These are phyloP conservation scores for Lachnellula occidentalis DNA, from an alignment of 2,329 filamentous ascomycete species.

Conservation along the genomic window DNA sequence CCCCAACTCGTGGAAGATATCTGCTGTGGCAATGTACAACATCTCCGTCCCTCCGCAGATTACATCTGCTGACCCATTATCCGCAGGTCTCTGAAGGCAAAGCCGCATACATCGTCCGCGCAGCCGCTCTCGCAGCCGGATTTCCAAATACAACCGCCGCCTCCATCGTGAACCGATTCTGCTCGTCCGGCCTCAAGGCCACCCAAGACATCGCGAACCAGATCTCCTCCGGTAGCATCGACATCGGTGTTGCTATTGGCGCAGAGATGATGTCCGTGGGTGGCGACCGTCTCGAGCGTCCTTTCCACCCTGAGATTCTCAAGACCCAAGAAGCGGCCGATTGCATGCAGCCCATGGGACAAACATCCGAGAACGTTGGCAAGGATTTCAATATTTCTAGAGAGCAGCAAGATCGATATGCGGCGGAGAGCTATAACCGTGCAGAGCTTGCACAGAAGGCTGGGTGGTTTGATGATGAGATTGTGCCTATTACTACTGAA, in stretches of 20 bases:
- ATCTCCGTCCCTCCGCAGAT: not conserved
- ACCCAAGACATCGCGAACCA: slow-evolving; percentile 91
- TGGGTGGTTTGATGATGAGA: slow-evolving; percentile 91
- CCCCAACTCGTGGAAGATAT: slow-evolving; percentile 83
- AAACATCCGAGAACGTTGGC: slow-evolving; percentile 94
- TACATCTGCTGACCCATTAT: not conserved
- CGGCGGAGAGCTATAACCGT: slow-evolving; percentile 79
- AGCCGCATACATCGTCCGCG: slow-evolving; percentile 85
- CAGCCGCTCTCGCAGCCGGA: slow-evolving; percentile 82
- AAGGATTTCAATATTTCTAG: slow-evolving; percentile 81
- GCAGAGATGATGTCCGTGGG: slow-evolving; percentile 81
- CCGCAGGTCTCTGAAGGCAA: slow-evolving; percentile 72
- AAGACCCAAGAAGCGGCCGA: slow-evolving; percentile 71
- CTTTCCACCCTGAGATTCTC: slow-evolving; percentile 75
- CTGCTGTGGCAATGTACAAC: slow-evolving; percentile 76
- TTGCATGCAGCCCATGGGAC: slow-evolving; percentile 94
- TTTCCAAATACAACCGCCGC: slow-evolving; percentile 86
- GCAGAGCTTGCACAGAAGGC: slow-evolving; percentile 88
- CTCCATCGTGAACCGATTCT: slow-evolving; percentile 89
- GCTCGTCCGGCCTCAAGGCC: slow-evolving; percentile 91
- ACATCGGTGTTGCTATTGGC: slow-evolving; percentile 80
- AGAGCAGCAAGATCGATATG: slow-evolving; percentile 76
- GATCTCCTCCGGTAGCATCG: slow-evolving; percentile 74
- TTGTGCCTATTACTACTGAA: slow-evolving; percentile 76
- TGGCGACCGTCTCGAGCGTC: slow-evolving; percentile 62